Percentiles rank a stretch among this genome's conserved stretches.
These are phyloP conservation scores for Elsinoe batatas DNA, from an alignment of 2,329 filamentous ascomycete genomes.

Conservation along the genomic window DNA sequence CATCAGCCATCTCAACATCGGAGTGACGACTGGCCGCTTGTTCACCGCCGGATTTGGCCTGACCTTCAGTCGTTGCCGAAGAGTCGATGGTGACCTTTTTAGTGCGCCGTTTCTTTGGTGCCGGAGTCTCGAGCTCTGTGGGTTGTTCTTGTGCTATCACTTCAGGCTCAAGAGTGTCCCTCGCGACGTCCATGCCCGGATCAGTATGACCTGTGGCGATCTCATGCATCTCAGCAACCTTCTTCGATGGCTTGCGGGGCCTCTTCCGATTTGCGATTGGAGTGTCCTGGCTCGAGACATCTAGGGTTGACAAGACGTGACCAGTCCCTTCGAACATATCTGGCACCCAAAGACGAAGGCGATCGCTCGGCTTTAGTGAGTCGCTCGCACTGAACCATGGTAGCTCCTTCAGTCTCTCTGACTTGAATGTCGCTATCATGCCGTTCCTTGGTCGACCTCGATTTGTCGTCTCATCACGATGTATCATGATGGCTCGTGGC, in stretches of 20 bases:
- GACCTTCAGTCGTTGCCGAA: neutral
- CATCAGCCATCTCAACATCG: neutral
- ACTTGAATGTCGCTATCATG: slow-evolving; percentile 35
- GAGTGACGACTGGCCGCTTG: neutral
- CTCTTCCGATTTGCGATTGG: neutral
- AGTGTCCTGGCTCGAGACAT: neutral
- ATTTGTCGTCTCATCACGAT: slow-evolving; percentile 20
- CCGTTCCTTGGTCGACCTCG: slow-evolving; percentile 35
- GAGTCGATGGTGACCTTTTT: no score
- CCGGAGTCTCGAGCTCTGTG: neutral
- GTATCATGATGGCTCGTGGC: slow-evolving; percentile 29
- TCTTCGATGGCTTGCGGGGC: neutral
- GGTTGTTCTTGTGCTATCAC: neutral
- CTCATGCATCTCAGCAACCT: neutral
- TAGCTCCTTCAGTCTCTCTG: slow-evolving; percentile 25
- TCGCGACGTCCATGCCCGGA: neutral
- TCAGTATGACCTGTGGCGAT: neutral
- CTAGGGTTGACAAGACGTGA: no score
- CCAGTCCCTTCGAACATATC: neutral
- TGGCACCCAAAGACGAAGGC: neutral
- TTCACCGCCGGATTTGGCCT: no score
- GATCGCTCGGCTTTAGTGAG: neutral
- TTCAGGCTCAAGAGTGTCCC: neutral
- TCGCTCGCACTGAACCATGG: slow-evolving; percentile 26
- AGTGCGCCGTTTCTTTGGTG: neutral